Conservation (phyloP, 192 early-diverging fungal species). For the Mortierella alpina region DNA sequence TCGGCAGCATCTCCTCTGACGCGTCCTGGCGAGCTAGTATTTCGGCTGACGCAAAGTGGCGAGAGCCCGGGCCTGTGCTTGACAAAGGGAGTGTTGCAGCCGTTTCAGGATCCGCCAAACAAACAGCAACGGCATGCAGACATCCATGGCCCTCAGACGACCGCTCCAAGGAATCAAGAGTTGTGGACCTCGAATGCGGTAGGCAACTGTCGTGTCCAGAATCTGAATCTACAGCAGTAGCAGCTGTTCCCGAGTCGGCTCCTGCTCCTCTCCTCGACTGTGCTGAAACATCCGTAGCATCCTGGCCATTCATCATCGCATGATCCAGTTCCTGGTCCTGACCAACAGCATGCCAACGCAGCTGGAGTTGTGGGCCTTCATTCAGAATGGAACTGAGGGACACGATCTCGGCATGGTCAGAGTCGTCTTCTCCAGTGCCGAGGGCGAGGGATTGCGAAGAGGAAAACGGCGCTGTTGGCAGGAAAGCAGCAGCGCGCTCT, state of each 20-base stretch:
- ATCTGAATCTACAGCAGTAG: neutral
- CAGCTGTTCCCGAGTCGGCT: neutral
- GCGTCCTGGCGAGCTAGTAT: neutral
- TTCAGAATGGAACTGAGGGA: conserved; percentile 47
- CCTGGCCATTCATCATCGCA: neutral
- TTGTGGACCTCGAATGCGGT: conserved; percentile 4
- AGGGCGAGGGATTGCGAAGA: neutral
- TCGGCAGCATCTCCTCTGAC: neutral
- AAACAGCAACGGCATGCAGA: neutral
- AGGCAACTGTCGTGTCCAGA: neutral
- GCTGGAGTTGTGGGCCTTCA: conserved; percentile 40
- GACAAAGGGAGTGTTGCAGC: conserved; percentile 6
- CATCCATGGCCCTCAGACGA: neutral
- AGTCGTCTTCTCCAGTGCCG: conserved; percentile 9
- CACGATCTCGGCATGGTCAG: conserved; percentile 27
- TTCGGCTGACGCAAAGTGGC: neutral
- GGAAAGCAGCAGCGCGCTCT: neutral
- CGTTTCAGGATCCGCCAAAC: conserved; percentile 20
- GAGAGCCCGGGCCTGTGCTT: conserved; percentile 16
- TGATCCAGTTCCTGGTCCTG: conserved; percentile 13
- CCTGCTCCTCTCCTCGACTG: neutral
- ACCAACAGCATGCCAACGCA: conserved; percentile 39
- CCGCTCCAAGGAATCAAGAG: neutral
- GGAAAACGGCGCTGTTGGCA: neutral
- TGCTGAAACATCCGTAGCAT: neutral